These are phyloP conservation scores for Glarea lozoyensis DNA, from an alignment of 495 filamentous ascomycete species.

Conservation along the genomic window DNA sequence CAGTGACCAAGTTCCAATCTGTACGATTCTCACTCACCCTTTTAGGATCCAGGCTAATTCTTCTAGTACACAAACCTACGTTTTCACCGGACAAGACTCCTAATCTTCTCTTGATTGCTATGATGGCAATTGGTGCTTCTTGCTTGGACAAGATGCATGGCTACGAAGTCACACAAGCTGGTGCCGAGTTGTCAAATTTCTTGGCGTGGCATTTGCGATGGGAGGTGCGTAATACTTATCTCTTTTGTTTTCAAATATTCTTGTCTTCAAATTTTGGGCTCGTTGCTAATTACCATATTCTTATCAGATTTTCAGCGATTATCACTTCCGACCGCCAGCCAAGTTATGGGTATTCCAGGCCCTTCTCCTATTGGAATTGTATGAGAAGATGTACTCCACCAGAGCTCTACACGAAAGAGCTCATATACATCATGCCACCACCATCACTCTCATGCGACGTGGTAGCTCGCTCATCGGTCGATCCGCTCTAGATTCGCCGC, in stretches of 20 bases:
- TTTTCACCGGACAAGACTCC: constrained; percentile 83
- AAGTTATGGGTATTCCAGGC: constrained; percentile 98
- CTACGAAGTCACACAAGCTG: constrained; percentile 57
- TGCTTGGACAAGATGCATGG: constrained; percentile 79
- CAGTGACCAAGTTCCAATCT: constrained; percentile 86
- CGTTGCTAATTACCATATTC: no score
- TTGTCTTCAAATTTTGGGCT: no score
- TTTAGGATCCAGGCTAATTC: constrained; percentile 1
- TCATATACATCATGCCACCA: constrained; percentile 95
- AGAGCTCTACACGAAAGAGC: constrained; percentile 87
- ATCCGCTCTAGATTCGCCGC: constrained; percentile 78
- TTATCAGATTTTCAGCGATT: constrained; percentile 74
- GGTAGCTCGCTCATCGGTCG: constrained; percentile 89
- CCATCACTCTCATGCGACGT: constrained; percentile 88
- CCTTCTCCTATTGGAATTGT: constrained; percentile 79
- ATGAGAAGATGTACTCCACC: constrained; percentile 95
- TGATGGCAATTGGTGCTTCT: constrained; percentile 89
- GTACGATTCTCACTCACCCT: constrained; percentile 8
- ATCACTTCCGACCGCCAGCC: constrained; percentile 85
- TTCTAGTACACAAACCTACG: constrained; percentile 71
- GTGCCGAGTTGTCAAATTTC: constrained; percentile 74
- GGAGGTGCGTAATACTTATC: no score
- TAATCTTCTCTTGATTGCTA: constrained; percentile 77
- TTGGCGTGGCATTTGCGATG: constrained; percentile 86
- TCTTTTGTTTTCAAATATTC: no score